These are phyloP conservation scores for Arctium minus DNA, from an alignment of 129 eudicot species.

Conservation along the genomic window DNA sequence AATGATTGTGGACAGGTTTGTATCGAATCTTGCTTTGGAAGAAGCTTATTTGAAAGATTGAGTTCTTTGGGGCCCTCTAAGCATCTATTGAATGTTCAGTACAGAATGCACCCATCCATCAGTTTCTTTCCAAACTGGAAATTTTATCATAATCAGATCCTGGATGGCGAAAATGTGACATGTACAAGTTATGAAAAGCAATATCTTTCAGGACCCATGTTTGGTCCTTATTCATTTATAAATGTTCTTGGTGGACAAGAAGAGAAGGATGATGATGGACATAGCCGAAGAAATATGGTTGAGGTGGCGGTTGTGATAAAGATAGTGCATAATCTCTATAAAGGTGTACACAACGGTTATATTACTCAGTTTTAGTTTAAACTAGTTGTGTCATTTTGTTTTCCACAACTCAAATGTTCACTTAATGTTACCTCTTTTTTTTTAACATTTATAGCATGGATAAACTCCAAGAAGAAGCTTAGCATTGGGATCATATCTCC, in stretches of 20 bases:
- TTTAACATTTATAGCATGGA: conserved; percentile 30
- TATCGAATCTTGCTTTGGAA: conserved; percentile 14
- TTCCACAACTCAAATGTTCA: background rate
- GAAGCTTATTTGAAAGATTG: conserved; percentile 35
- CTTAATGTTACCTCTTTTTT: background rate
- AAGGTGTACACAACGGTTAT: conserved; percentile 26
- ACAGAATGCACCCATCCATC: conserved; percentile 40
- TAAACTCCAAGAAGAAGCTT: conserved; percentile 16
- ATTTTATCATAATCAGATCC: conserved; percentile 26
- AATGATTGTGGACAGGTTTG: conserved; percentile 14
- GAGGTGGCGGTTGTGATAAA: conserved; percentile 50
- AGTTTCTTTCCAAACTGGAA: conserved; percentile 29
- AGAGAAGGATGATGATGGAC: conserved; percentile 36
- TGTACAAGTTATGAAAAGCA: background rate
- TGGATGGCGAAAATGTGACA: conserved; percentile 22
- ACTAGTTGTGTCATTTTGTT: background rate
- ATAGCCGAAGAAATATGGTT: conserved; percentile 40
- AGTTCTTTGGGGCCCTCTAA: conserved; percentile 14
- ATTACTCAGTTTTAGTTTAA: background rate
- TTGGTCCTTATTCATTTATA: conserved; percentile 27
- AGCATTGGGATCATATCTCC: conserved; percentile 52
- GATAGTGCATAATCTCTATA: conserved; percentile 36
- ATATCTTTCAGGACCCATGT: conserved; percentile 28
- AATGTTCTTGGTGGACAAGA: conserved; percentile 39
- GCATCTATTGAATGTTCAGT: conserved; percentile 34